Conservation (phyloP, 2,329 filamentous ascomycete species). For the Cercospora brassicicola region DNA sequence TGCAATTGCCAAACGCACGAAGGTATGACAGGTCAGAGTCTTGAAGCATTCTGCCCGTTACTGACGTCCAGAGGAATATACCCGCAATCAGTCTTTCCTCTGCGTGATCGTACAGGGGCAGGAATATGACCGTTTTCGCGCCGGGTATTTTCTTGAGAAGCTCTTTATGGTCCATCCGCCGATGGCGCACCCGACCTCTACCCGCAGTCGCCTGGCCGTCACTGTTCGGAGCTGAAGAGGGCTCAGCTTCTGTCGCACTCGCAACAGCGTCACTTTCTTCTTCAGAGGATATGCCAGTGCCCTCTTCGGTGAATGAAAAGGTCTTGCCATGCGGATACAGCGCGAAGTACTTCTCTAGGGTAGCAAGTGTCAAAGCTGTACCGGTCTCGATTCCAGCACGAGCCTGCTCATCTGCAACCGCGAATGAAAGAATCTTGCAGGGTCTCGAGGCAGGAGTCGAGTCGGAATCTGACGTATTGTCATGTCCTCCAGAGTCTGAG, state of each 20-base stretch:
- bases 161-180: constrained; percentile 40
- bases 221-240: constrained; percentile 46
- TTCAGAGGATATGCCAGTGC: constrained; percentile 29
- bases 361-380: constrained; percentile 28
- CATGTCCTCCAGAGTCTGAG: constrained; percentile 24
- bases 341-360: constrained; percentile 34
- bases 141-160: constrained; percentile 42
- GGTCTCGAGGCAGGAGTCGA: constrained; percentile 24
- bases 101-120: constrained; percentile 55
- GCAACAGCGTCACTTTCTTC: constrained; percentile 28
- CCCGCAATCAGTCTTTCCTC: constrained; percentile 46
- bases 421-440: constrained; percentile 30
- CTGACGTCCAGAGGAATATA: constrained; percentile 50
- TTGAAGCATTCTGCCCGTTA: constrained; percentile 43
- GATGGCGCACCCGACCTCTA: constrained; percentile 37
- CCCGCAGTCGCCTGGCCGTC: constrained; percentile 43
- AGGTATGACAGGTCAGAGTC: constrained; percentile 46
- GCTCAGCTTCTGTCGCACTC: constrained; percentile 27
- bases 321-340: constrained; percentile 32
- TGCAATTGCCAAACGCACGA: constrained; percentile 43
- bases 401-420: constrained; percentile 29
- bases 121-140: constrained; percentile 50
- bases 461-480: constrained; percentile 30
- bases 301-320: constrained; percentile 34
- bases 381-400: constrained; percentile 29